Evolutionary conservation across 495 filamentous ascomycete genomes (phyloP), one percentile per base, ranked within the genome.

Genomic region (Terfezia boudieri): DNA sequence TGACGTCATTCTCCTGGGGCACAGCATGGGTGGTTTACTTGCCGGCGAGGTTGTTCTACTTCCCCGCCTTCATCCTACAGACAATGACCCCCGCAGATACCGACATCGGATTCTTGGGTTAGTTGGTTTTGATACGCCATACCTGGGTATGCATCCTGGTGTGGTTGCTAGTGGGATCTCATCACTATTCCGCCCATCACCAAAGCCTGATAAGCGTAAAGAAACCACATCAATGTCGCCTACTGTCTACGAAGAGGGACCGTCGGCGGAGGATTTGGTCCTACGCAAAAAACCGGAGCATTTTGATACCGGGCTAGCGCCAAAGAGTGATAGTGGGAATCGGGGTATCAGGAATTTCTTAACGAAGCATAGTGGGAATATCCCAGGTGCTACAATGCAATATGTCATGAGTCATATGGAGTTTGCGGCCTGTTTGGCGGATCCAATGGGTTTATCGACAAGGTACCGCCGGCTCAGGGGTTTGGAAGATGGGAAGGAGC

Each of bases 1-100:
- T 5, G 89, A 95, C 69, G 72, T 94, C 5, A 70, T 96, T 46
- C 68, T 95, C 9, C 69, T 94, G 0, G 89, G 89, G 0, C 89
- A 95, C 63, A 88, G 83, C 52, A 86, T 96, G 75, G 89, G 89
- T 17, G 89, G 89, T 2, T 70, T 96, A 22, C 58, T 96, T 8
- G 74, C 80, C 16, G 83, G 86, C 2, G 89, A 96, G 55, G 74
- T 92, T 11, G 81, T 76, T 0, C 70, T 94, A 37, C 66, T 83
- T 57, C 74, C 69, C 57, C 58, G 11, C 14, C 14, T 20, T 12
- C 72, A 64, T 11, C 56, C 41, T 64, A 20, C 57, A 43, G 52
- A 53, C 56, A 50, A 55, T 53, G 37, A 49, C 22, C 14, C 14
- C 8, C 41, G 41, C 12, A 46, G 41, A 46, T 46, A 46, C 8